phyloP scores from a whole-genome alignment of 148 eudicot species.

The Nyssa sinensis region DNA sequence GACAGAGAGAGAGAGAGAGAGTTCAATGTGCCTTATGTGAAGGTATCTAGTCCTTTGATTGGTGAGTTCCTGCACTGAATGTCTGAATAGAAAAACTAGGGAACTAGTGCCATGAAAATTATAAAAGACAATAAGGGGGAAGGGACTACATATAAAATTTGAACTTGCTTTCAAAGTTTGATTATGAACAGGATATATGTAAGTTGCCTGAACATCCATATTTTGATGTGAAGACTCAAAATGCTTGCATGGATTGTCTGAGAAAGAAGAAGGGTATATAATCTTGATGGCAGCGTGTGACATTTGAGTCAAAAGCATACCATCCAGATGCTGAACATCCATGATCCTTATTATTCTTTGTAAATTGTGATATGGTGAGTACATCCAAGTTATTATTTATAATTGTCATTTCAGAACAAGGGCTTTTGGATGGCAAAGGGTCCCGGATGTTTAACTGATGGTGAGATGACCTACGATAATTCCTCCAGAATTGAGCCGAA shows the following conservation, averaged over 20 bases:
- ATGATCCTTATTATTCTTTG: neutral
- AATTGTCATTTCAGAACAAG: constrained; percentile 49
- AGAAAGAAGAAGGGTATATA: neutral
- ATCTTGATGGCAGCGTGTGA: constrained; percentile 1
- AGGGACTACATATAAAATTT: neutral
- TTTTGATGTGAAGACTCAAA: neutral
- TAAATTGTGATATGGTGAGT: neutral
- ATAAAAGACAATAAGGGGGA: neutral
- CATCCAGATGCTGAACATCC: neutral
- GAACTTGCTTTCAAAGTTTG: neutral
- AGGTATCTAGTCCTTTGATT: neutral
- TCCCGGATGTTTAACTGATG: constrained; percentile 46
- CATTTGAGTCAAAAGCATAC: neutral
- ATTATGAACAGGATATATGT: neutral
- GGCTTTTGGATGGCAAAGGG: constrained; percentile 56
- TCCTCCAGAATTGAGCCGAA: constrained; percentile 58
- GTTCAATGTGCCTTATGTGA: neutral
- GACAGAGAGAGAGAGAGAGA: too few relatives aligned
- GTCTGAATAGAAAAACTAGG: neutral
- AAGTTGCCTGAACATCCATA: neutral
- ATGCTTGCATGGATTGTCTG: neutral
- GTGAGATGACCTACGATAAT: constrained; percentile 51
- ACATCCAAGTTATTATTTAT: neutral
- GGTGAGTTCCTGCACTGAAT: neutral
- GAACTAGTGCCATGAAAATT: neutral